Evolutionary conservation across 2,329 filamentous ascomycete species (phyloP).

Genomic region (Dactylellina leptospora): DNA sequence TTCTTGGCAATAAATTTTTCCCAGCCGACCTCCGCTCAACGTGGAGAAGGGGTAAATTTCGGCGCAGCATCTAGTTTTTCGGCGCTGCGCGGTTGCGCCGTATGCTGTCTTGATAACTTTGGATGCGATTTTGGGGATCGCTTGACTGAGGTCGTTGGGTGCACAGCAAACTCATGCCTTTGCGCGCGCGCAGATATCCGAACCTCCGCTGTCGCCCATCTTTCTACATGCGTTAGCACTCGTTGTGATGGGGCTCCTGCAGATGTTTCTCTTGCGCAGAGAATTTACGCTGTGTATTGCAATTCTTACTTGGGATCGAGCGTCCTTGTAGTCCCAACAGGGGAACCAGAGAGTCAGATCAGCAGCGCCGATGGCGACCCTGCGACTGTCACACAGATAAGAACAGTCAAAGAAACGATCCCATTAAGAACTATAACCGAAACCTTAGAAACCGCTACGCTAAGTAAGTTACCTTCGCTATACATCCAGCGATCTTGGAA

Average conservation of each 20-base stretch:
- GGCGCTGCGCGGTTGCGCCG: neutral
- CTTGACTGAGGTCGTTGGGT: slow-evolving; percentile 7
- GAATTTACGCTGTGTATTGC: slow-evolving; percentile 18
- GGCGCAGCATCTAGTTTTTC: neutral
- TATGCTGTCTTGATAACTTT: slow-evolving; percentile 5
- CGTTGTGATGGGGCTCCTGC: neutral
- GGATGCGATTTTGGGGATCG: neutral
- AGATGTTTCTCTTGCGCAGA: slow-evolving; percentile 14
- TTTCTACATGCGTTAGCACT: slow-evolving; percentile 1
- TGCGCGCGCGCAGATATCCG: slow-evolving; percentile 21
- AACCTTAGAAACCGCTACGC: slow-evolving; percentile 5
- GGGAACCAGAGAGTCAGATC: neutral
- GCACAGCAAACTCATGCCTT: slow-evolving; percentile 13
- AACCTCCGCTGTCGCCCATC: neutral
- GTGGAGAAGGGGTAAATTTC: neutral
- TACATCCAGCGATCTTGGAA: neutral
- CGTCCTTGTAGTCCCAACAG: too few species aligned
- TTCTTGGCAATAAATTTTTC: neutral
- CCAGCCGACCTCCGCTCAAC: neutral
- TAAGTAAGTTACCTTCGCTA: slow-evolving; percentile 10
- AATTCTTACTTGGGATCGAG: slow-evolving; percentile 14
- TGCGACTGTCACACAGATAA: neutral
- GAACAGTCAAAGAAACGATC: slow-evolving; percentile 7
- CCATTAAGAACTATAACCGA: slow-evolving; percentile 7
- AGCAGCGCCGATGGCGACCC: too few species aligned